Percentiles rank a stretch among this genome's conserved stretches.
These are phyloP conservation scores for Aspergillus cejpii DNA, from an alignment of 2,329 filamentous ascomycete species.

Conservation along the genomic window DNA sequence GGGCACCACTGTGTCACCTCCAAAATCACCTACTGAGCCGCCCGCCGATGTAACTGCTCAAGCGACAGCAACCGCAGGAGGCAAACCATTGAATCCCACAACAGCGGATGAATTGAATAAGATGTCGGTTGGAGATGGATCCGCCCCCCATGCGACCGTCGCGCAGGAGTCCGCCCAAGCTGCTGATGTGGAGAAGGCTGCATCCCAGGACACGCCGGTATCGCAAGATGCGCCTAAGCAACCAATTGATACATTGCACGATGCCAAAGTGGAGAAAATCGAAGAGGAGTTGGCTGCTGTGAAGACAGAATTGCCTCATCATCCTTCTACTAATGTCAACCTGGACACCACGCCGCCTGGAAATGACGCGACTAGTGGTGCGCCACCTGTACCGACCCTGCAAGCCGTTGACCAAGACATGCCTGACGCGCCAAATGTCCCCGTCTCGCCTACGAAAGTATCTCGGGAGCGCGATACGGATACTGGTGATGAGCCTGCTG, in stretches of 20 bases:
- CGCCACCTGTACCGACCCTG: conserved; percentile 16
- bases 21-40: conserved; percentile 24
- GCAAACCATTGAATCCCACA: conserved; percentile 10
- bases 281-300: conserved; percentile 14
- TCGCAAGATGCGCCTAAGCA: conserved; percentile 10
- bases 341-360: conserved; percentile 13
- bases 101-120: conserved; percentile 8
- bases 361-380: conserved; percentile 16
- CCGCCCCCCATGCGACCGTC: neutral
- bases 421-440: conserved; percentile 51
- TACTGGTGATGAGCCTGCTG: conserved; percentile 53
- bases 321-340: conserved; percentile 22
- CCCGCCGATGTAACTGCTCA: conserved; percentile 8
- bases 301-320: conserved; percentile 34
- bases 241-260: conserved; percentile 7
- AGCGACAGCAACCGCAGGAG: conserved; percentile 6
- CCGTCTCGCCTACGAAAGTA: conserved; percentile 51
- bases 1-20: conserved; percentile 22
- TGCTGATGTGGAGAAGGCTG: neutral
- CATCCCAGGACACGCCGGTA: conserved; percentile 2
- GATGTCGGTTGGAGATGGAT: conserved; percentile 4
- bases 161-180: conserved; percentile 3
- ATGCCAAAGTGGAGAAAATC: conserved; percentile 14
- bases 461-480: conserved; percentile 75
- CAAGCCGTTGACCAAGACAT: conserved; percentile 45